Evolutionary conservation across 2,329 filamentous ascomycete species (phyloP).

Genomic region (Nigrospora sphaerica): DNA sequence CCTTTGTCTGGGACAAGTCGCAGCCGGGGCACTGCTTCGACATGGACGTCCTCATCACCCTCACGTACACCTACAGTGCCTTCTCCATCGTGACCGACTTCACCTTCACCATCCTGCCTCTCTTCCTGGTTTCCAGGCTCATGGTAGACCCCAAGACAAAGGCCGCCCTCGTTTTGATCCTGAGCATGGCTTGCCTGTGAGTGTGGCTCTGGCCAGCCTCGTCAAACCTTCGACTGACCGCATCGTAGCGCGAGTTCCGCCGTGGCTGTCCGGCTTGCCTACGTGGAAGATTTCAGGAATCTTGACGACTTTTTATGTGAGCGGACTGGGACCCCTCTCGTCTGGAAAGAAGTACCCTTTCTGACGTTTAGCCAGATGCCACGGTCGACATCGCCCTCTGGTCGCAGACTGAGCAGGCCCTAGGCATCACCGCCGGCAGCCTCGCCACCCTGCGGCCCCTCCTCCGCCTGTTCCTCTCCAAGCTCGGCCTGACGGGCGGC

Average conservation of each 20-base stretch:
- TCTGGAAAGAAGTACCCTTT: too few relatives aligned
- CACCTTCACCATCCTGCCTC: conserved; percentile 3
- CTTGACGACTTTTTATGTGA: neutral
- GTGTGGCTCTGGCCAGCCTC: too few relatives aligned
- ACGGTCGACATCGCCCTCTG: conserved; percentile 3
- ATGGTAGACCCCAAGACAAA: conserved; percentile 5
- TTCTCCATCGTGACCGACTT: conserved; percentile 3
- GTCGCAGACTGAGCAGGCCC: conserved; percentile 3
- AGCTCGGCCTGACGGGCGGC: too few relatives aligned
- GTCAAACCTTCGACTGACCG: too few relatives aligned
- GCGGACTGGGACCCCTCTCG: neutral
- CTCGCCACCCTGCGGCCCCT: conserved; percentile 5
- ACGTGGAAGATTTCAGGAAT: neutral
- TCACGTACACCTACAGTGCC: conserved; percentile 2
- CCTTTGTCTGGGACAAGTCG: conserved; percentile 2
- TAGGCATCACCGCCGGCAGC: conserved; percentile 2
- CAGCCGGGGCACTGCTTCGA: conserved; percentile 3
- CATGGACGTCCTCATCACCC: neutral
- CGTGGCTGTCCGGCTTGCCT: neutral
- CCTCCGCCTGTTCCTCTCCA: neutral
- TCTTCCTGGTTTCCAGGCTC: conserved; percentile 3
- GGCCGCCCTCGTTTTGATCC: conserved; percentile 30
- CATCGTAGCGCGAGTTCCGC: neutral
- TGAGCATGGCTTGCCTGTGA: conserved; percentile 35
- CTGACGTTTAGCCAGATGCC: neutral